Base-by-base conservation (phyloP, 202 grass and related monocot genomes). In the Saccharum hybrid region DNA sequence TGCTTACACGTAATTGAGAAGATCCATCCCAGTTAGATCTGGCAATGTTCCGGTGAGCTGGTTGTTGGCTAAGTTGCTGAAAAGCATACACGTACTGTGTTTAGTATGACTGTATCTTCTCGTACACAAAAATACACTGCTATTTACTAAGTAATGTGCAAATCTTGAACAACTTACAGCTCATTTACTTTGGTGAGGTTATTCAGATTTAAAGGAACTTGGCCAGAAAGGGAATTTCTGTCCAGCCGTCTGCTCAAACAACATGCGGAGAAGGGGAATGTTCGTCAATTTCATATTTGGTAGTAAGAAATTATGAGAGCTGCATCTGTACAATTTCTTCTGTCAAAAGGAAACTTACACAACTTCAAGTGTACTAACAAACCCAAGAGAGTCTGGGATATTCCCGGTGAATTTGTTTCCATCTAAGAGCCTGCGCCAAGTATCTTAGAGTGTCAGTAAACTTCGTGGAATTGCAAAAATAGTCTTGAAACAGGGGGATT, bases 61-160 rank as follows among this genome's bases (percentile, higher is more conserved):
- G 64, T 99, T 99, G 68, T 99, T 96, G 76, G 93, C 93, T 48
- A 99, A 87, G 79, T 96, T 94, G 57, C 96, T 99, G 91, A 80
- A 91, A 88, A 91, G 82, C 60, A 56, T 65, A 48, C 21, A 7
- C 49, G 76, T 40, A 48, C 8, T 45, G 6, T 56, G 75, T 43
- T 83, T 38, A 82, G 43, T 45, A 73, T 84, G 48, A 71, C 30
- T 59, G 42, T 68, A 59, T 46, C 16, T 87, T 87, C 48, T 63
- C 28, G 16, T 40, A 10, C 62, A 33, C 22, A 67, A 22, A 87
- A 23, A 8, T 81, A 59, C 38, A 42, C 21, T 46, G 19, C 7
- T 36, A n/a, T n/a, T n/a, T n/a, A 11, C 23, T 15, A 7, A 7
- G 36, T 83, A 36, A 14, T 71, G 8, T 70, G 56, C 15, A 56